phyloP scores from a whole-genome alignment of 768 basidiomycete species.

The Nidularia pulvinata region DNA sequence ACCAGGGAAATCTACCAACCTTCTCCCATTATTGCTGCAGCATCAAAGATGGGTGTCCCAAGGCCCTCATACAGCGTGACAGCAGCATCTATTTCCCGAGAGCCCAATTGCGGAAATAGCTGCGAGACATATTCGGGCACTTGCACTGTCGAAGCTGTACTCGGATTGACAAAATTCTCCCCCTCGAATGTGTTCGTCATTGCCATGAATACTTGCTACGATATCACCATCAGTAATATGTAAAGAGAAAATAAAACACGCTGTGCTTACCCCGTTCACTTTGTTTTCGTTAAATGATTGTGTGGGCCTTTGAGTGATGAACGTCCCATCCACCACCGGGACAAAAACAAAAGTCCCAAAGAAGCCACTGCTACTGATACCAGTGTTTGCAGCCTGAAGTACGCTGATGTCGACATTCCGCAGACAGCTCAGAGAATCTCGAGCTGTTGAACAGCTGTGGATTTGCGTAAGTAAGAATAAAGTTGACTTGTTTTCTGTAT shows the following conservation, averaged over 20 bases:
- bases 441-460: conserved; percentile 22
- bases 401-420: conserved; percentile 18
- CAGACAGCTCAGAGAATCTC: conserved; percentile 31
- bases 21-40: conserved; percentile 33
- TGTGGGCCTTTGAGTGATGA: conserved; percentile 35
- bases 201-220: conserved; percentile 27
- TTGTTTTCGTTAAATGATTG: conserved; percentile 23
- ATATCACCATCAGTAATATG: too few species aligned
- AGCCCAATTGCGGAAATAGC: conserved; percentile 35
- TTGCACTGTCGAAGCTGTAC: conserved; percentile 18
- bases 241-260: background rate
- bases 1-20: conserved; percentile 16
- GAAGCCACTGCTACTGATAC: conserved; percentile 21
- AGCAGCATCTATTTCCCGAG: conserved; percentile 17
- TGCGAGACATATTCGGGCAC: conserved; percentile 25
- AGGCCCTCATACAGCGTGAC: conserved; percentile 22
- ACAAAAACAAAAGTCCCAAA: conserved; percentile 29
- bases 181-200: conserved; percentile 41
- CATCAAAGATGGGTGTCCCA: conserved; percentile 30
- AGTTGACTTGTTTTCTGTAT: background rate
- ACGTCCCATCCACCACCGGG: conserved; percentile 39
- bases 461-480: background rate
- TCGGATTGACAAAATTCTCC: conserved; percentile 29
- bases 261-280: conserved; percentile 32
- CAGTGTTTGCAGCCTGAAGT: conserved; percentile 23